Conservation (phyloP, 2,329 filamentous ascomycete species). For the Hypoxylon sp. region DNA sequence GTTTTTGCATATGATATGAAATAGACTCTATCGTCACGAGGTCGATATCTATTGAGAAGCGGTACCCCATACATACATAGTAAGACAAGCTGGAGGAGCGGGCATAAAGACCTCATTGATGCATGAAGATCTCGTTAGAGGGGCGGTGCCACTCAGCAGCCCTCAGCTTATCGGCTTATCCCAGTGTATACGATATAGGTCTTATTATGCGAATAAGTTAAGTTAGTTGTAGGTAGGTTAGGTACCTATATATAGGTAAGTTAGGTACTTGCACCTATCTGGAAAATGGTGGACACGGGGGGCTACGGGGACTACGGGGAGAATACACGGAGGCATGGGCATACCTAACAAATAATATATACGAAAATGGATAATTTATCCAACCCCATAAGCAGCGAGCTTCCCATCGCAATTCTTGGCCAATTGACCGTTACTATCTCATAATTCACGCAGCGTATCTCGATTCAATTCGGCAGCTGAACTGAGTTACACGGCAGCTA, state of each 20-base stretch:
- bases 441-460: constrained; percentile 33
- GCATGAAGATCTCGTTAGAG: background rate
- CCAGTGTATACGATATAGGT: background rate
- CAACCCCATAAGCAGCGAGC: constrained; percentile 6
- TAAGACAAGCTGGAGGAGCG: background rate
- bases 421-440: constrained; percentile 27
- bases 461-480: constrained; percentile 25
- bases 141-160: background rate
- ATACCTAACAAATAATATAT: background rate
- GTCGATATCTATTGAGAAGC: constrained; percentile 15
- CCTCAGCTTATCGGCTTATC: background rate
- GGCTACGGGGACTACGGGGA: too few relatives aligned
- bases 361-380: background rate
- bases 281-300: background rate
- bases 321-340: too few relatives aligned
- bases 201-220: background rate
- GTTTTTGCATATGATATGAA: constrained; percentile 6
- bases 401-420: constrained; percentile 22
- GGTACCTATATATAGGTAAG: background rate
- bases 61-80: background rate
- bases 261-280: background rate
- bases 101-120: background rate
- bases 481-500: constrained; percentile 31
- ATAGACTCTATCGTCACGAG: constrained; percentile 22
- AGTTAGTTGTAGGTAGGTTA: too few relatives aligned